Conservation (phyloP, 768 basidiomycete species). For the Rhodosporidiobolus sp. region DNA sequence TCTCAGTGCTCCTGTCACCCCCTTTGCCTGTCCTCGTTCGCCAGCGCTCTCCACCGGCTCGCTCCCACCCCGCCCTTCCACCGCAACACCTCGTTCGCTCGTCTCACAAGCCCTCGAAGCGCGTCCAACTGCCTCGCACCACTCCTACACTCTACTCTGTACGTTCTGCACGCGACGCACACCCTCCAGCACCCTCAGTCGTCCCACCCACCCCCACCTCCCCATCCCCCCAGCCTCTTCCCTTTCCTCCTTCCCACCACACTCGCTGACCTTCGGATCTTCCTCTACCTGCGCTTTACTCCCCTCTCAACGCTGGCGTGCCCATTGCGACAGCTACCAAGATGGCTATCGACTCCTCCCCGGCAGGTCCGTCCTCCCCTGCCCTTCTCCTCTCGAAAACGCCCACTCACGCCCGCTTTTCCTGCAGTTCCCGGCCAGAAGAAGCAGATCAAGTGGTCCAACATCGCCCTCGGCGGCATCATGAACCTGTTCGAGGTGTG, state of each 20-base stretch:
- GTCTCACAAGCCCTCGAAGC: too few species aligned
- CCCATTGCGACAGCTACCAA: neutral
- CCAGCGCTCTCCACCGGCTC: too few species aligned
- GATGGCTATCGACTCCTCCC: conserved; percentile 26
- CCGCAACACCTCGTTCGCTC: too few species aligned
- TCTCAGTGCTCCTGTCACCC: neutral
- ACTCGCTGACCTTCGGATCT: neutral
- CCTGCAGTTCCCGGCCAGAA: conserved; percentile 75
- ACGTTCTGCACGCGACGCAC: neutral
- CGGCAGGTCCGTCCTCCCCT: neutral
- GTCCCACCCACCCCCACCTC: neutral
- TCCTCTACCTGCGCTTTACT: neutral
- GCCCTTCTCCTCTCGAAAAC: neutral
- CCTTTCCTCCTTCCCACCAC: neutral
- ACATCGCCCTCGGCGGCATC: conserved; percentile 94
- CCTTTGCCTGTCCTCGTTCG: neutral
- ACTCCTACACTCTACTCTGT: neutral
- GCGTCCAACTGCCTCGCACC: neutral
- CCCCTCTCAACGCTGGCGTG: neutral
- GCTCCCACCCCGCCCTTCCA: too few species aligned
- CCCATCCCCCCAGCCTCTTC: neutral
- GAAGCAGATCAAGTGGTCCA: conserved; percentile 79
- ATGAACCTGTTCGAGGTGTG: conserved; percentile 83
- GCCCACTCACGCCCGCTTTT: too few species aligned
- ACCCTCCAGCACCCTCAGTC: neutral